Evolutionary conservation across 2,329 filamentous ascomycete species (phyloP).

Genomic region (Biscogniauxia mediterranea): DNA sequence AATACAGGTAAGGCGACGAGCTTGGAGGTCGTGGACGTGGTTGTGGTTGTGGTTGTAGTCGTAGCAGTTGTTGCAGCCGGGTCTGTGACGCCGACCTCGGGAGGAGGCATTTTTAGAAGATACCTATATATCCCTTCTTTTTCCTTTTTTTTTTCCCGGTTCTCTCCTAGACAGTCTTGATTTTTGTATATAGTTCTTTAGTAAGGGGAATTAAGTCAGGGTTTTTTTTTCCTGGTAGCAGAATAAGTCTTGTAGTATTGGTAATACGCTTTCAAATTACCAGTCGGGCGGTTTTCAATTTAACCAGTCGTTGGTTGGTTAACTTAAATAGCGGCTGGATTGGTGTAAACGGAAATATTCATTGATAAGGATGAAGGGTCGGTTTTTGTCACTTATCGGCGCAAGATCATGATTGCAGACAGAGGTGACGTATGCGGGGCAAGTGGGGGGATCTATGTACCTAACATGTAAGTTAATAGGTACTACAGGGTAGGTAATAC

Average conservation of each 20-base stretch:
- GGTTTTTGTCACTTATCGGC: not conserved
- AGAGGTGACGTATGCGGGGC: not conserved
- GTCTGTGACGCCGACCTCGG: not conserved
- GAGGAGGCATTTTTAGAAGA: not conserved
- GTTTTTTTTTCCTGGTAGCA: no score
- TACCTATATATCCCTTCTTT: not conserved
- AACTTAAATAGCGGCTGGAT: not conserved
- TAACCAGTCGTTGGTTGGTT: not conserved
- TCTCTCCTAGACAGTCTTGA: no score
- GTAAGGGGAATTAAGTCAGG: no score
- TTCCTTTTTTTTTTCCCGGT: no score
- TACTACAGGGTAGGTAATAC: no score
- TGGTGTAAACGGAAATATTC: not conserved
- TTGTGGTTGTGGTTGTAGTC: no score
- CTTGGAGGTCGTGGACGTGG: conserved; percentile 1
- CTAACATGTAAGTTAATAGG: no score
- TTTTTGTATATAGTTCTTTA: no score
- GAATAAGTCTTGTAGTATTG: not conserved
- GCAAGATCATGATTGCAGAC: not conserved
- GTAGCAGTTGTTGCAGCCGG: no score
- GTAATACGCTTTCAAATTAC: not conserved
- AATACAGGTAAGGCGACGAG: conserved; percentile 50
- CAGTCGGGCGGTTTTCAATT: not conserved
- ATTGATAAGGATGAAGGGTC: not conserved
- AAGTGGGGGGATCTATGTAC: not conserved